Evolutionary conservation across 2,329 filamentous ascomycete genomes (phyloP).

Genomic region (Paraphaeosphaeria sporulosa): DNA sequence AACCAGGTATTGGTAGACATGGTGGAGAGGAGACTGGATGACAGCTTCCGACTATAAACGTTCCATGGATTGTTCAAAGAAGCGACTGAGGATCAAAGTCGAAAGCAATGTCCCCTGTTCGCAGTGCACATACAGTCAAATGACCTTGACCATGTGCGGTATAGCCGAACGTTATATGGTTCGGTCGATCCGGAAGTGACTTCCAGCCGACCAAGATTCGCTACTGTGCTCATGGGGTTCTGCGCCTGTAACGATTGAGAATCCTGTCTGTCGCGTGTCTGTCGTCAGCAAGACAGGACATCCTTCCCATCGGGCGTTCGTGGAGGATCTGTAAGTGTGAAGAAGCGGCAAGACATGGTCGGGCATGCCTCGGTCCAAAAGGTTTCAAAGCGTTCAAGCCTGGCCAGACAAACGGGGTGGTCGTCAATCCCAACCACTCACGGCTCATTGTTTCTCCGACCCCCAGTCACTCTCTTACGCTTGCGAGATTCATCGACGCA

Average conservation of each 20-base stretch:
- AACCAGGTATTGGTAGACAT: neutral
- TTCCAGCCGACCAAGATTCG: too few species aligned
- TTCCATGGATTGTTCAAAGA: neutral
- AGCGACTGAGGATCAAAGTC: neutral
- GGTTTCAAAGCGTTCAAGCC: constrained; percentile 15
- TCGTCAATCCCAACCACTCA: constrained; percentile 17
- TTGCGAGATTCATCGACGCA: neutral
- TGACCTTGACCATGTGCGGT: neutral
- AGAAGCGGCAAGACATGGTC: neutral
- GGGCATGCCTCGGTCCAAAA: constrained; percentile 18
- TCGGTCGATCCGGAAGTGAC: neutral
- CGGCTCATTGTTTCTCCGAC: constrained; percentile 21
- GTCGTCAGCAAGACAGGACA: neutral
- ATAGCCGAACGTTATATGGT: neutral
- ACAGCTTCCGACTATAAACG: too few species aligned
- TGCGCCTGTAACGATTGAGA: neutral
- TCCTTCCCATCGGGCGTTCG: neutral
- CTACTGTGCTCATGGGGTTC: neutral
- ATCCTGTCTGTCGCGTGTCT: neutral
- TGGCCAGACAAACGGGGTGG: constrained; percentile 18
- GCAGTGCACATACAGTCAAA: neutral
- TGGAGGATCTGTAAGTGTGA: neutral
- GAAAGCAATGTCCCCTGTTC: neutral
- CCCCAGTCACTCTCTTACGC: constrained; percentile 18
- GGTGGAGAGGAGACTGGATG: too few species aligned